Conservation (phyloP, 139 green algal species). For the Coelastrella sp. region DNA sequence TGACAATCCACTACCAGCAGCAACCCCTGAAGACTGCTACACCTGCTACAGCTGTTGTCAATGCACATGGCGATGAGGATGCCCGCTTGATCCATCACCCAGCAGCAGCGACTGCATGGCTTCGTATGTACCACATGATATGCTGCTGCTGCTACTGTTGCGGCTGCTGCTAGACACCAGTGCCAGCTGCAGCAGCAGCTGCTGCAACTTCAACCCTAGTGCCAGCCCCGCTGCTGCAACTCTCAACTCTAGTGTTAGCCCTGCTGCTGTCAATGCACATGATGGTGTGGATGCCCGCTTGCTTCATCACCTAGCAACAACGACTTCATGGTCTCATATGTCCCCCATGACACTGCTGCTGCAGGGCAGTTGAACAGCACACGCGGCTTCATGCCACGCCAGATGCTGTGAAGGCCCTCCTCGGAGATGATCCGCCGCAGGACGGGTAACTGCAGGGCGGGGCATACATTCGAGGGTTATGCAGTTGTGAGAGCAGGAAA, state of each 20-base stretch:
- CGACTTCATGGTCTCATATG: slow-evolving; percentile 94
- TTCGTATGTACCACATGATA: slow-evolving; percentile 98
- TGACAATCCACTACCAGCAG: too few species aligned
- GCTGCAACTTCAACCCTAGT: not conserved
- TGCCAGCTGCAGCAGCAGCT: not conserved
- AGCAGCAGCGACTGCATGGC: slow-evolving; percentile 82
- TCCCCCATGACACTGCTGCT: slow-evolving; percentile 96
- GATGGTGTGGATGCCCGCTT: slow-evolving; percentile 11
- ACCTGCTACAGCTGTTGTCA: not conserved
- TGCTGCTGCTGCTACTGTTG: slow-evolving; percentile 76
- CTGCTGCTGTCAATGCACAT: not conserved
- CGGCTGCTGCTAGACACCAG: too few species aligned
- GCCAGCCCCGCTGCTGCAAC: too few species aligned
- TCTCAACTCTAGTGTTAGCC: too few species aligned
- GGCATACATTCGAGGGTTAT: too few species aligned
- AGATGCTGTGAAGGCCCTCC: slow-evolving; percentile 87
- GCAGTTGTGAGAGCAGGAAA: too few species aligned
- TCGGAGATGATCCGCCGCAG: slow-evolving; percentile 81
- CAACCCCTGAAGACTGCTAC: too few species aligned
- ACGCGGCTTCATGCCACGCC: slow-evolving; percentile 84
- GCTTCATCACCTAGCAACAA: slow-evolving; percentile 58
- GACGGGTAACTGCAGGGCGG: slow-evolving; percentile 64
- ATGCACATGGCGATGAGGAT: slow-evolving; percentile 18
- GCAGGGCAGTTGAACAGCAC: slow-evolving; percentile 96
- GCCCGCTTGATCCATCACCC: not conserved